Evolutionary conservation across 768 basidiomycete species (phyloP), one percentile per base, ranked within the genome.

Genomic region (Candolleomyces efflorescens): DNA sequence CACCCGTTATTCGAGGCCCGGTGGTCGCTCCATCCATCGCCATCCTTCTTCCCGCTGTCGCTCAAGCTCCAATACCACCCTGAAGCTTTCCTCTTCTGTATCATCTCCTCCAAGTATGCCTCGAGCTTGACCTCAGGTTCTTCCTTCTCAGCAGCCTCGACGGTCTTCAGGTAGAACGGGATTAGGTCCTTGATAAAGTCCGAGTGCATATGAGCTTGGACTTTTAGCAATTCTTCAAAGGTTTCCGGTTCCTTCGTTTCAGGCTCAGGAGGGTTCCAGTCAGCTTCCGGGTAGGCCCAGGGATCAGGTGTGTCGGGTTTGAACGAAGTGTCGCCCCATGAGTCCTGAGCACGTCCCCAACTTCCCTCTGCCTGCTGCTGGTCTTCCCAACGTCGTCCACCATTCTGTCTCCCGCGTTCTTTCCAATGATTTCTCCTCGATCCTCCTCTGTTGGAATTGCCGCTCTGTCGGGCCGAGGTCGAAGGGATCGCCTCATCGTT

Each of bases 91-190:
- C 44, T 56, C 15, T 50, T 43, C 39, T 39, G 47, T 26, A 59
- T 55, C 27, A 22, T 17, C 20, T 59, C 54, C 9, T 62, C 58
- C 47, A 55, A 27, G 44, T 50, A 62, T 26, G 47, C 20, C 32
- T 62, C 61, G 47, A 62, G 32, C 58, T 59, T 62, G 15, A 62
- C 37, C 44, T 52, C 61, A 11, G 53, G 53, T 54, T 62, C 54
- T 15, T 49, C 61, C 36, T 41, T 22, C 44, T 62, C 61, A n/a
- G 61, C 58, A 22, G 61, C 61, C 32, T 59, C 45, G 6, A 62
- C 53, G 26, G 53, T 49, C 41, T 54, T 44, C 37, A 62, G 23
- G 39, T 53, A 62, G 46, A 54, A 62, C 3, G 61, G 58, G 10
- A 62, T 53, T n/a, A 62, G n/a, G 22, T 55, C 53, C 20, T 43